Conservation (phyloP, 495 filamentous ascomycete species). For the Thozetella sp. region DNA sequence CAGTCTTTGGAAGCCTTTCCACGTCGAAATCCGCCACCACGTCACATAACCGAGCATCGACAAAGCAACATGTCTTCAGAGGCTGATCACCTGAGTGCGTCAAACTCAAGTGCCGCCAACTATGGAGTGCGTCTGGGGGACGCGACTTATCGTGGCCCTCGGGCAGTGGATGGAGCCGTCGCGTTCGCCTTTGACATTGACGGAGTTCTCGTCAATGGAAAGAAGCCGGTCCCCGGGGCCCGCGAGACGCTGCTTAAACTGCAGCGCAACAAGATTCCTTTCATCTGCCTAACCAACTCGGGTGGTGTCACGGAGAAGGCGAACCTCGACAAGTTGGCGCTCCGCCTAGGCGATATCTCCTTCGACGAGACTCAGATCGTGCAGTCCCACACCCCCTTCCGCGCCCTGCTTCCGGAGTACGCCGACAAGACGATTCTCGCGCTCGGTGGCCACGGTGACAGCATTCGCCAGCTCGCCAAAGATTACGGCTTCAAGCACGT, state of each 20-base stretch:
- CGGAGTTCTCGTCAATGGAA: slow-evolving; percentile 78
- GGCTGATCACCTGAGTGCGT: no score
- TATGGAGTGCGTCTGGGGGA: no score
- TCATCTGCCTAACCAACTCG: slow-evolving; percentile 86
- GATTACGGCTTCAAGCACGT: slow-evolving; percentile 80
- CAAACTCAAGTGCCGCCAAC: no score
- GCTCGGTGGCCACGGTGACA: slow-evolving; percentile 70
- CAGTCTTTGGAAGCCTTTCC: no score
- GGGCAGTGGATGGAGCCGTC: slow-evolving; percentile 41
- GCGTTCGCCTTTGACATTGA: slow-evolving; percentile 91
- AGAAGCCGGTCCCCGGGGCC: slow-evolving; percentile 68
- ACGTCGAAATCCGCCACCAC: no score
- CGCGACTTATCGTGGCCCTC: no score
- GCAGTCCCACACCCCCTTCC: slow-evolving; percentile 82
- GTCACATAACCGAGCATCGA: no score
- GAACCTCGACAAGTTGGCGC: slow-evolving; percentile 66
- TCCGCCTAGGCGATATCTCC: slow-evolving; percentile 52
- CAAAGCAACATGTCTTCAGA: no score
- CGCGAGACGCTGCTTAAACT: slow-evolving; percentile 64
- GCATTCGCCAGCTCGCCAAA: slow-evolving; percentile 70
- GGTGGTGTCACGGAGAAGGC: slow-evolving; percentile 75
- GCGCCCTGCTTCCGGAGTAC: slow-evolving; percentile 46
- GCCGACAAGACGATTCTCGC: slow-evolving; percentile 71
- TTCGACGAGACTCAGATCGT: slow-evolving; percentile 68
- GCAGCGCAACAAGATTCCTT: slow-evolving; percentile 66